Percentiles rank a stretch among this genome's conserved stretches.
Evolutionary conservation across 2,329 filamentous ascomycete species (phyloP).

Genomic region (Talaromyces funiculosus): DNA sequence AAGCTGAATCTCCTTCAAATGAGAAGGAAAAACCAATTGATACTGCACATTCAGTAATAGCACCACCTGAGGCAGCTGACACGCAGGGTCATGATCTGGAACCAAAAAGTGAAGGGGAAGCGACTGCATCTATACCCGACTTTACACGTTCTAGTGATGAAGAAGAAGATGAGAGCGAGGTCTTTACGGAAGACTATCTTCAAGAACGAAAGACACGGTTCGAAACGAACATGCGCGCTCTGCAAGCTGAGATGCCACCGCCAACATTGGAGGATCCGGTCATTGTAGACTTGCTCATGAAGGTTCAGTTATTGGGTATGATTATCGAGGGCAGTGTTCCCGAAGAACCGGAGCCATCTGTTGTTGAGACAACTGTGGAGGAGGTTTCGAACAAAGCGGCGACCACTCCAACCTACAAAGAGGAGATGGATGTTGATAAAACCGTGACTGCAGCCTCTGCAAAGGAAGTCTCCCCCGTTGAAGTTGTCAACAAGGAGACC

Average conservation of each 20-base stretch:
- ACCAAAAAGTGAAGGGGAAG: not conserved
- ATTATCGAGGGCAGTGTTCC: conserved; percentile 31
- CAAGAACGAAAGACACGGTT: conserved; percentile 41
- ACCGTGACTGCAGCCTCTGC: conserved; percentile 9
- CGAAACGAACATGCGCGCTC: conserved; percentile 39
- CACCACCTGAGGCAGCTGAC: conserved; percentile 15
- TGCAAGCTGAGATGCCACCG: conserved; percentile 39
- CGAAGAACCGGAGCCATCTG: conserved; percentile 24
- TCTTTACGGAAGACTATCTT: conserved; percentile 45
- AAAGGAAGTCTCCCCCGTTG: conserved; percentile 9
- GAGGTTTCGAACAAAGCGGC: conserved; percentile 2
- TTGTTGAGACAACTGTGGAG: conserved; percentile 19
- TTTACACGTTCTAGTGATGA: conserved; percentile 37
- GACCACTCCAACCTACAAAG: conserved; percentile 16
- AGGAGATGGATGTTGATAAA: conserved; percentile 20
- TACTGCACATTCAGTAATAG: not conserved
- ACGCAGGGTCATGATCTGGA: not conserved
- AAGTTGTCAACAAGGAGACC: conserved; percentile 19
- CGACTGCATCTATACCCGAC: conserved; percentile 21
- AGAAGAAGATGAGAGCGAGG: conserved; percentile 43
- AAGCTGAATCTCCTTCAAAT: not conserved
- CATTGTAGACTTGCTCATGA: conserved; percentile 37
- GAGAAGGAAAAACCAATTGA: conserved; percentile 2
- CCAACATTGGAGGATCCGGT: conserved; percentile 38
- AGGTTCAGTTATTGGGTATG: conserved; percentile 41